Evolutionary conservation across 2,329 filamentous ascomycete genomes (phyloP), one percentile per base, ranked within the genome.

Genomic region (Trichoderma sp.): DNA sequence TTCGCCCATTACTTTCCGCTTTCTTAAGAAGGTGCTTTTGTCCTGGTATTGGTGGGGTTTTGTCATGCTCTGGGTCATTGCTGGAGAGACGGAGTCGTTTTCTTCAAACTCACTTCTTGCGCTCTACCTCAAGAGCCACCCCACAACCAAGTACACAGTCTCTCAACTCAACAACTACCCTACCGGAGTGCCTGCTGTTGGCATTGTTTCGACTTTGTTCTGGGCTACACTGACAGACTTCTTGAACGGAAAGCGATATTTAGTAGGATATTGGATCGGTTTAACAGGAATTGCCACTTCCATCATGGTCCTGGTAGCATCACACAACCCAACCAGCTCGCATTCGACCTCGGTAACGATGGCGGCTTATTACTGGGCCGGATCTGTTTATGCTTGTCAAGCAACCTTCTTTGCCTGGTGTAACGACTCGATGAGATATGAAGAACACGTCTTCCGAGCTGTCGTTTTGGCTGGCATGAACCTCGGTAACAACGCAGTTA

Each of bases 341-440:
- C 64, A 62, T 0, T 86, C 84, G 3, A 90, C 88, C 0, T 77
- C 85, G 0, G 82, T 87, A 1, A 85, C 89, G 0, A 91, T 93
- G 73, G 90, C 79, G 0, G 90, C 90, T 4, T 93, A 92, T 75
- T 93, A 92, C 79, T 91, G 88, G 87, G 89, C 90, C 0, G 91
- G 91, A 1, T 83, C 86, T 4, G 89, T 92, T 0, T 93, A 93
- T 75, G 91, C 91, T 0, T 92, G 91, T 76, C 91, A 93, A 79
- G 90, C 91, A 0, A 91, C 89, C 0, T 93, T 93, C 75, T 93
- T 93, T 75, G 91, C 91, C 0, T 93, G 91, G 91, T 91, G 90
- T 26, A 93, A 93, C 75, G 91, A 93, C 76, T 88, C 89, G 2
- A 87, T 92, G 82, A 85, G 89, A 8, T 86, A 87, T 70, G 87